Base-by-base conservation (phyloP, 169 alveolate species). In the Cryptosporidium meleagridis region DNA sequence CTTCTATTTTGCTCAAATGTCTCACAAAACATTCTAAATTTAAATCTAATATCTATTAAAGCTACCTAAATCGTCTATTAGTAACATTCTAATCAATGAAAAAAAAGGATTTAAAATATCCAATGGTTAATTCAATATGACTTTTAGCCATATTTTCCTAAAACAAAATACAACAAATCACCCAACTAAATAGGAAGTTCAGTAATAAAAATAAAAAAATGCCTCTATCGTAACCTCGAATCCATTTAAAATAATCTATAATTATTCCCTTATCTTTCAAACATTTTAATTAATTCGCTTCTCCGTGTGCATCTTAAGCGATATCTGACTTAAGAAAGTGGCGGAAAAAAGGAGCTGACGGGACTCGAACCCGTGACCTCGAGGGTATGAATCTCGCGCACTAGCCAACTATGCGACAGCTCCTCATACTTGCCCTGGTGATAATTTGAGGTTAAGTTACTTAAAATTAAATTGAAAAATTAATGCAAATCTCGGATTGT, bases 341-440 rank as follows among this genome's bases (percentile, higher is more conserved):
- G n/a, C n/a, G n/a, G 70, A 55, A 41, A 21, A 62, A 61, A 80
- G 89, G 89, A 80, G 89, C 89, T 80, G 89, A 80, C 89, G 89
- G 89, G 89, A 80, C 89, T 80, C 75, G 89, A 80, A 80, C 89
- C 89, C 89, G 89, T 80, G 89, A 80, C 89, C 89, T 80, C 89
- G 89, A 80, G 89, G 89, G 89, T 80, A 80, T 80, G 89, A 80
- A 80, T 80, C 89, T 80, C 89, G 89, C 89, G 89, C 89, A 80
- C 89, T 80, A 80, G 68, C 89, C 89, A 80, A 80, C 89, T 80
- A 80, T 80, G 89, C 89, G 89, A 80, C 89, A 80, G 89, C 89
- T 80, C 89, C 89, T 41, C 75, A 31, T 52, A 16, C 52, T 5
- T 10, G 67, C 2, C 10, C 2, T 7, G 52, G 3, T n/a, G 0